Evolutionary conservation across 768 basidiomycete genomes (phyloP), one percentile per base, ranked within the genome.

Genomic region (Mycena metata): DNA sequence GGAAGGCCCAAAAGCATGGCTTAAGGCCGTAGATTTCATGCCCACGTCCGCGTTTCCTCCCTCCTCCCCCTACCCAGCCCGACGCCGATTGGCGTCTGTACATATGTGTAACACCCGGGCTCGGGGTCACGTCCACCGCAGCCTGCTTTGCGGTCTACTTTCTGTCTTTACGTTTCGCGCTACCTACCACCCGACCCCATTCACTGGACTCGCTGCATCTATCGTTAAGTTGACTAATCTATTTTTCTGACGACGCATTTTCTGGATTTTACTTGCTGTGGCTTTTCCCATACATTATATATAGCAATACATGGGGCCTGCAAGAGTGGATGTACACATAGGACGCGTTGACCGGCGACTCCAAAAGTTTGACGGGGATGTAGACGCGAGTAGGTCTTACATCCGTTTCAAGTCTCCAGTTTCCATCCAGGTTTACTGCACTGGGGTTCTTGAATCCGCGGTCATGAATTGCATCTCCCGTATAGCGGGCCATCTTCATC

Each of bases 1-100:
- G 68, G 69, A 12, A 54, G 70, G 39, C 70, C 70, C 1, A 72
- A 72, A 69, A 72, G 70, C 64, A 72, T 72, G 60, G 70, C 70
- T 13, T 69, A 65, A 30, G 51, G 45, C 26, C 16, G 41, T 33
- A 39, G 39, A 39, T 39, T 39, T 39, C 36, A 39, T 39, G 39
- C 11, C 39, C 39, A 10, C 11, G 39, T 39, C 39, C 39, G 39
- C 15, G 10, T 39, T 15, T 10, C 39, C 39, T 39, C 39, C 36
- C 51, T 11, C 45, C 10, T 7, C 19, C 43, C 30, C 3, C 45
- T 23, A 15, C 33, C 47, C 21, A 26, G 15, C 11, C 39, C 39
- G 11, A 9, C 39, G 39, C 11, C 39, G 11, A 39, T 39, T 39
- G 15, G 39, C 39, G 39, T 39, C 39, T 39, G 39, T 39, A 10